Evolutionary conservation across 2,329 filamentous ascomycete species (phyloP), one percentile per base, ranked within the genome.

Genomic region (Fusarium sp.): DNA sequence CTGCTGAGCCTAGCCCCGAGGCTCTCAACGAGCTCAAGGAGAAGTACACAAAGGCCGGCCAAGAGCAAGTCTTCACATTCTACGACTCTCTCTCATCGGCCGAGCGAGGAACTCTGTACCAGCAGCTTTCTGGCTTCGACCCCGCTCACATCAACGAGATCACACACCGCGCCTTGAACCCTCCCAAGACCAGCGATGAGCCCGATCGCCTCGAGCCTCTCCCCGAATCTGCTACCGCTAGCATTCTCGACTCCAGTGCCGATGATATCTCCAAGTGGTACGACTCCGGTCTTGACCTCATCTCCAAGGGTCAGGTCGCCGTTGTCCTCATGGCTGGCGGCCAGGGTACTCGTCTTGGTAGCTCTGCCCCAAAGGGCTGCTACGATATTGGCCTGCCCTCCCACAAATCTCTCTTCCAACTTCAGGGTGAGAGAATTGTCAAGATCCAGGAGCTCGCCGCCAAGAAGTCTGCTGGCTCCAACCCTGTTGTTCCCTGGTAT

Each of bases 311-410:
- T 80, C 91, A 93, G 82, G 89, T 97, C 43, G 88, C 91, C 37
- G 96, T 99, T 23, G 94, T 99, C 58, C 89, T 99, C 79, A 97
- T 99, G 94, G 96, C 96, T 66, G 96, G 96, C 81, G 96, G 96
- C 38, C 96, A 99, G 86, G 96, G 96, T 73, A 99, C 96, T 71
- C 90, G 96, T 71, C 86, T 99, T 73, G 96, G 96, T 76, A 98
- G 95, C 87, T 96, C 95, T 64, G 96, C 92, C 23, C 96, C 96
- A 76, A 99, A 99, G 87, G 96, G 96, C 64, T 98, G 96, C 89
- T 99, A 94, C 85, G 92, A 99, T 81, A 98, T 99, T 82, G 95
- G 95, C 23, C 89, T 99, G 64, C 94, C 96, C 37, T 97, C 94
- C 76, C 86, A 92, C 81, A 99, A 99, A 87, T 95, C 95, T 21